phyloP scores from a whole-genome alignment of 805 yeast species.

The Zygoascus flipseniorum region DNA sequence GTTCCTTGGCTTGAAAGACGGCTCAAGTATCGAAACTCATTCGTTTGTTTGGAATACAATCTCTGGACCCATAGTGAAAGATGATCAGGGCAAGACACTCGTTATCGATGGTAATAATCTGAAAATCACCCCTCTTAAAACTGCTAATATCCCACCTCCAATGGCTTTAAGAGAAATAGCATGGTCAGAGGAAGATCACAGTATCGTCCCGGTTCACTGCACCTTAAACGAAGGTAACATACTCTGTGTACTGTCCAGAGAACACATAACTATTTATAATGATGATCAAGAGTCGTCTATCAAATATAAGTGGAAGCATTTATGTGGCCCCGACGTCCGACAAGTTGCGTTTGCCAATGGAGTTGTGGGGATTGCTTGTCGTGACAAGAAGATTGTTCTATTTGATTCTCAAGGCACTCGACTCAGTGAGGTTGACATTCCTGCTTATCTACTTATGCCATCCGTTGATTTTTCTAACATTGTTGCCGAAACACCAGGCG shows the following conservation, averaged over 20 bases:
- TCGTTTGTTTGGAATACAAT: constrained; percentile 57
- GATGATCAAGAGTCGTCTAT: not conserved
- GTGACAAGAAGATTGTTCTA: not conserved
- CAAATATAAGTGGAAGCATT: not conserved
- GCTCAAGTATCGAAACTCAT: constrained; percentile 42
- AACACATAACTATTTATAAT: not conserved
- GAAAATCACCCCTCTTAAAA: constrained; percentile 69
- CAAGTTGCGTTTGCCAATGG: constrained; percentile 1
- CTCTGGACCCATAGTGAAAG: constrained; percentile 63
- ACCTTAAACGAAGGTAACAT: not conserved
- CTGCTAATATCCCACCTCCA: constrained; percentile 95
- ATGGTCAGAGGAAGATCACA: not conserved
- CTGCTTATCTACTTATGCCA: constrained; percentile 33
- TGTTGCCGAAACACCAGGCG: constrained; percentile 56
- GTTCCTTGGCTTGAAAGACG: constrained; percentile 41
- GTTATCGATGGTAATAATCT: constrained; percentile 72
- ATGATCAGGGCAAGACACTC: constrained; percentile 68
- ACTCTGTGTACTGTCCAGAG: not conserved
- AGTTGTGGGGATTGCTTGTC: not conserved
- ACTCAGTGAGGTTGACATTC: not conserved
- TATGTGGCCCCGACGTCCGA: not conserved
- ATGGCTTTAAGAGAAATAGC: constrained; percentile 58
- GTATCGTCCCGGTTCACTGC: not conserved
- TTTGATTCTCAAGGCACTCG: not conserved
- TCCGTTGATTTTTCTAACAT: constrained; percentile 36